Base-by-base conservation (phyloP, 805 yeast species). In the Saturnispora quitensis region DNA sequence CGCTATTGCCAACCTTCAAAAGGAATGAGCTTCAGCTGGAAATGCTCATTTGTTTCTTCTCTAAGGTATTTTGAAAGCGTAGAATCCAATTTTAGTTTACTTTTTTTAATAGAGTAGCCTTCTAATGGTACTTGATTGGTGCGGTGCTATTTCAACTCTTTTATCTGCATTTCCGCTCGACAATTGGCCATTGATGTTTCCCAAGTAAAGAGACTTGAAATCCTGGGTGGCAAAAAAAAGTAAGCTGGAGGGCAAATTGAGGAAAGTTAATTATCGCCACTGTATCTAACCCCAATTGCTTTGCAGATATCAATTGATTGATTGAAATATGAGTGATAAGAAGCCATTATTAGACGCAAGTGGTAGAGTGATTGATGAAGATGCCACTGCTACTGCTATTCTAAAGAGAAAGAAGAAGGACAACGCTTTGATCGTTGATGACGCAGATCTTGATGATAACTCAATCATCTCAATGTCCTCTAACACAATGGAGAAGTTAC, bases 391-490 rank as follows among this genome's bases (percentile, higher is more conserved):
- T 58, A 93, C 98, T 51, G 99, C 99, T 45, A 93, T 93, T 65
- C 76, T 93, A 64, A 86, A 97, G 74, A 82, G 91, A 73, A 93
- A 93, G 83, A 91, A 93, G 93, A 91, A 91, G 79, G 96, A 86
- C 66, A 93, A 93, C 69, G 74, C 96, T 50, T 75, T 93, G 61
- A 73, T 93, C 57, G 98, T 93, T 49, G 99, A 93, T 66, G 99
- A 93, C 71, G 98, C 99, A 58, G 82, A 84, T 62, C 89, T 87
- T 62, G 99, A 93, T 69, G 99, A 93, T 70, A 93, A 93, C 72
- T 89, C 98, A 28, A 95, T 91, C 58, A 87, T 93, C 67, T 86
- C 97, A 48, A 87, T 93, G 84, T 85, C 95, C 35, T 86, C 96
- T 17, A 84, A 84, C 68, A 93, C 98, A 17, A 88, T 93, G 95